Evolutionary conservation across 140 eudicot species (phyloP).

Genomic region (Erigeron philadelphicus): DNA sequence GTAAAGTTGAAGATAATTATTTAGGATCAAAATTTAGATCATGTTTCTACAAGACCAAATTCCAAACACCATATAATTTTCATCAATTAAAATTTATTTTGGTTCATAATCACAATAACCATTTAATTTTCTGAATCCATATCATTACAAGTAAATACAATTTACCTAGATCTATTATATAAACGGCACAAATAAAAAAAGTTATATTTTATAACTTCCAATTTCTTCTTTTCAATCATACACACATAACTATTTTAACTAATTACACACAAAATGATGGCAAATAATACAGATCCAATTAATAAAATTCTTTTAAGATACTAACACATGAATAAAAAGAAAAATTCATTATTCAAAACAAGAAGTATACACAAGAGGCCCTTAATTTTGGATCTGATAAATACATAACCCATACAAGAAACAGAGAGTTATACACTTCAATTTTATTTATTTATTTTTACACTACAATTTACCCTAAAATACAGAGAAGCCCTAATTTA

Average conservation of each 20-base stretch:
- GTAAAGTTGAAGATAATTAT: slow-evolving; percentile 21
- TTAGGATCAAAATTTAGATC: neutral
- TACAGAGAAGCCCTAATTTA: slow-evolving; percentile 20
- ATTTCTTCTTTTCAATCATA: slow-evolving; percentile 69
- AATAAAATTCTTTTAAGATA: neutral
- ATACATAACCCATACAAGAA: too few relatives aligned
- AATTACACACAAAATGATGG: too few relatives aligned
- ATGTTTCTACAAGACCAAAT: neutral
- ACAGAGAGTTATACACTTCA: too few relatives aligned
- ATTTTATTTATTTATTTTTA: too few relatives aligned
- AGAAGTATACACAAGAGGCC: too few relatives aligned
- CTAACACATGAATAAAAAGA: neutral
- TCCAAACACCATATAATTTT: slow-evolving; percentile 2
- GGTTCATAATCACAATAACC: neutral
- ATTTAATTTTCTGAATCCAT: neutral
- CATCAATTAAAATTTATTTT: neutral
- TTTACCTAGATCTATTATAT: slow-evolving; percentile 12
- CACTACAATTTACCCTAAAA: too few relatives aligned
- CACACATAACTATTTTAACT: too few relatives aligned
- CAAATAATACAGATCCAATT: neutral
- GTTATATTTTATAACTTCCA: slow-evolving; percentile 52
- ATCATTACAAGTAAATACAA: slow-evolving; percentile 6
- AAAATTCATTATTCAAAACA: too few relatives aligned
- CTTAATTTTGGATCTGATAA: too few relatives aligned
- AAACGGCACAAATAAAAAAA: neutral